Evolutionary conservation across 805 yeast species (phyloP).

Genomic region (Metschnikowia henanensis): DNA sequence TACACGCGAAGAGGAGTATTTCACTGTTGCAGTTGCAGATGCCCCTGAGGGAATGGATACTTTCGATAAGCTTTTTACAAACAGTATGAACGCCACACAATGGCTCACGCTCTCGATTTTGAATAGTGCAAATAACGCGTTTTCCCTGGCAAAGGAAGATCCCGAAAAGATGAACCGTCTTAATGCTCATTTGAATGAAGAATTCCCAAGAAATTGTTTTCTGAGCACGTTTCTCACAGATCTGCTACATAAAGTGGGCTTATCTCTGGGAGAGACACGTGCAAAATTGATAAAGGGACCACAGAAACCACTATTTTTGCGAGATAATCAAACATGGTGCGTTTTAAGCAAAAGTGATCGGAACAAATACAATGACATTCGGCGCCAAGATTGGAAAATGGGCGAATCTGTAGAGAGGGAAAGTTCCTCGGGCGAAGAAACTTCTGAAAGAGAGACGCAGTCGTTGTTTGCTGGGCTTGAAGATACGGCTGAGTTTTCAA

Average conservation of each 20-base stretch:
- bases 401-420: neutral
- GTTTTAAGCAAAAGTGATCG: neutral
- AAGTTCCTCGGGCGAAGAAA: neutral
- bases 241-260: neutral
- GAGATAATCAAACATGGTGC: neutral
- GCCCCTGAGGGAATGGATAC: neutral
- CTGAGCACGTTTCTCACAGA: conserved; percentile 7
- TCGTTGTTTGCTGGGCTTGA: conserved; percentile 7
- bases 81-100: conserved; percentile 6
- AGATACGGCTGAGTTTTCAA: conserved; percentile 4
- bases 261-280: neutral
- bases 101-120: conserved; percentile 7
- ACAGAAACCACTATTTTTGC: neutral
- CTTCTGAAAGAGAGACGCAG: neutral
- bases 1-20: conserved; percentile 2
- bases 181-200: neutral
- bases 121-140: conserved; percentile 4
- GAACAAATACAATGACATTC: neutral
- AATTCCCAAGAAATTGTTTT: neutral
- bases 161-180: neutral
- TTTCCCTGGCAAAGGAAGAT: conserved; percentile 1
- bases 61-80: neutral
- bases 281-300: conserved; percentile 1
- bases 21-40: conserved; percentile 8
- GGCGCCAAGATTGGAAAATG: conserved; percentile 1